phyloP scores from a whole-genome alignment of 495 filamentous ascomycete genomes.

The Penicillium macrosclerotiorum region DNA sequence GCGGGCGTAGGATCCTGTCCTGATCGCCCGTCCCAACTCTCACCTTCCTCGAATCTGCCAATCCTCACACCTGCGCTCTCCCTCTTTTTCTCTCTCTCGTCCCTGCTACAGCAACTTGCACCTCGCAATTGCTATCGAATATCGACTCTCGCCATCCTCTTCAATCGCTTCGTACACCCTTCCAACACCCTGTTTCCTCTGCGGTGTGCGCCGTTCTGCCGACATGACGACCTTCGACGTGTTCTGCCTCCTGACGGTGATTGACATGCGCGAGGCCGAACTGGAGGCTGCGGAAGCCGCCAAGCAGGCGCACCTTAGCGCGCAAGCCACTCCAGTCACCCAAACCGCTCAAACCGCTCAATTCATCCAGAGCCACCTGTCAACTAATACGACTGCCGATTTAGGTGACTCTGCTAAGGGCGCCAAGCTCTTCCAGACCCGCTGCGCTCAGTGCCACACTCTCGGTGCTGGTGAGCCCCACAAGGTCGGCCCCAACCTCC shows the following conservation, averaged over 20 bases:
- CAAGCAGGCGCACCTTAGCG: neutral
- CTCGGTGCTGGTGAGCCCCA: slow-evolving; percentile 81
- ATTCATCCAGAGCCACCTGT: neutral
- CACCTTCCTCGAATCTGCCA: neutral
- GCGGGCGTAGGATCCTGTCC: no score
- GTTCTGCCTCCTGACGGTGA: slow-evolving; percentile 21
- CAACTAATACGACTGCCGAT: slow-evolving; percentile 28
- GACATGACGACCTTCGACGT: slow-evolving; percentile 34
- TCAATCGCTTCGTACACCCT: slow-evolving; percentile 1
- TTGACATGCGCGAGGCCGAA: slow-evolving; percentile 31
- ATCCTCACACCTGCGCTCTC: neutral
- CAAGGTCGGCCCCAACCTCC: slow-evolving; percentile 96
- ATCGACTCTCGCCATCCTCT: neutral
- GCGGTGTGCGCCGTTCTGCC: no score
- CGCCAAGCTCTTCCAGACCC: slow-evolving; percentile 98
- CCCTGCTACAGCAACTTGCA: neutral
- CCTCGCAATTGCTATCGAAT: no score
- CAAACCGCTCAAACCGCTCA: slow-evolving; percentile 10
- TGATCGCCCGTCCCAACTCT: neutral
- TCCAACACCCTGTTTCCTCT: neutral
- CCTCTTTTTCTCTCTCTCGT: neutral
- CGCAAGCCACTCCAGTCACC: neutral
- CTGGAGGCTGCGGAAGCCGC: slow-evolving; percentile 20
- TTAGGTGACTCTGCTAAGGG: slow-evolving; percentile 94
- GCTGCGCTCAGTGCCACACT: slow-evolving; percentile 98